These are phyloP conservation scores for Gossypium arboreum DNA, from an alignment of 345 rosid species.

Conservation along the genomic window DNA sequence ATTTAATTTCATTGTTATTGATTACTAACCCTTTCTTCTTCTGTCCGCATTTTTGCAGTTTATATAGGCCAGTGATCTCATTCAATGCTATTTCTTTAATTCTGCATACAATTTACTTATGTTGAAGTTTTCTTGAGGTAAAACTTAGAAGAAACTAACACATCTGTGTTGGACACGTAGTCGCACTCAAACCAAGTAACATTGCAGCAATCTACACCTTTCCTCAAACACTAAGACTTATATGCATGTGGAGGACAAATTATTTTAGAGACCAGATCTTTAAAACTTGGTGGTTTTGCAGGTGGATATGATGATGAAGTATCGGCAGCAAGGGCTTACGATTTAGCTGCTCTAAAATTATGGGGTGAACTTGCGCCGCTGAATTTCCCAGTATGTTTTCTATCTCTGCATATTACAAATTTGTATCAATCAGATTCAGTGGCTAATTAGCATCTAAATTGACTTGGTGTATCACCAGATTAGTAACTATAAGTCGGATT, in stretches of 20 bases:
- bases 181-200: neutral
- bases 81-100: neutral
- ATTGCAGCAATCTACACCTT: neutral
- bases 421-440: neutral
- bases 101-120: neutral
- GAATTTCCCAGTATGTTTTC: constrained; percentile 24
- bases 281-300: neutral
- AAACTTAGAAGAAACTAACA: no score
- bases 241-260: neutral
- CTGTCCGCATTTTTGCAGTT: neutral
- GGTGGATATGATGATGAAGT: constrained; percentile 21
- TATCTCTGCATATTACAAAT: neutral
- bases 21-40: neutral
- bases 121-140: neutral
- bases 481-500: constrained; percentile 13
- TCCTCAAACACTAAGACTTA: neutral
- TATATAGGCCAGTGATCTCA: constrained; percentile 15
- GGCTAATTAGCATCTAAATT: neutral
- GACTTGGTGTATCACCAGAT: neutral
- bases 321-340: constrained; percentile 22
- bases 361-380: neutral
- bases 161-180: neutral
- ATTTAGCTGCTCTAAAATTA: constrained; percentile 24
- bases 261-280: neutral
- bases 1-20: neutral